Base-by-base conservation (phyloP, 2,329 filamentous ascomycete genomes). In the Claviceps monticola region DNA sequence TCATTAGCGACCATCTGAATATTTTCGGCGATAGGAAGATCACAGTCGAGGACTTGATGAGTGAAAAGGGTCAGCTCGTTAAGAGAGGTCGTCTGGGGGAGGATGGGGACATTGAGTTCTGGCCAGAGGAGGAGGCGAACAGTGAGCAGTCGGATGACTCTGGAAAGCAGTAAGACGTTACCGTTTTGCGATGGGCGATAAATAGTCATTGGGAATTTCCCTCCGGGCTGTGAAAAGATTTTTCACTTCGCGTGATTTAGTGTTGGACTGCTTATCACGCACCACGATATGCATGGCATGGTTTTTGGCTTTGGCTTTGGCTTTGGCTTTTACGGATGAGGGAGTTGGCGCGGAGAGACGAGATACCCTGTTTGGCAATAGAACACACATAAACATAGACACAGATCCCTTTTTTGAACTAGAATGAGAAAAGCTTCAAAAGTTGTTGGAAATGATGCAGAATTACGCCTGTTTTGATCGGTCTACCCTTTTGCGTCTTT, bases 41-140 rank as follows among this genome's bases (percentile, higher is more conserved):
- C 53, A 89, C 86, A 0, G 71, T 93, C 34, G 86, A 94, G 66
- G 84, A 91, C 55, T 68, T 97, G 48, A 78, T 93, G 71, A 72
- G 75, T 53, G 82, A 88, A 57, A 84, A 84, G 62, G 91, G 90
- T 5, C 77, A 82, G 57, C 68, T 86, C 1, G 76, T 91, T 54
- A 86, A 84, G 72, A 79, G 79, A 55, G 85, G 87, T 17, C 79
- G 77, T 29, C 63, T 90, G 36, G 80, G 84, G 49, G 79, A 82
- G 57, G 83, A 90, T 58, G 88, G 88, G n/a, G 86, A 95, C 64
- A 71, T 96, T 47, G 91, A 97, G 66, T 93, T 96, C 59, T 95
- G 89, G 84, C 84, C 86, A 34, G 87, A 95, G 57, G 80, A 82
- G 16, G 69, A 50, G 48, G 55, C 64, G 2, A 69, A 50, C 46